Evolutionary conservation across 148 eudicot genomes (phyloP).

Genomic region (Beta vulgaris): DNA sequence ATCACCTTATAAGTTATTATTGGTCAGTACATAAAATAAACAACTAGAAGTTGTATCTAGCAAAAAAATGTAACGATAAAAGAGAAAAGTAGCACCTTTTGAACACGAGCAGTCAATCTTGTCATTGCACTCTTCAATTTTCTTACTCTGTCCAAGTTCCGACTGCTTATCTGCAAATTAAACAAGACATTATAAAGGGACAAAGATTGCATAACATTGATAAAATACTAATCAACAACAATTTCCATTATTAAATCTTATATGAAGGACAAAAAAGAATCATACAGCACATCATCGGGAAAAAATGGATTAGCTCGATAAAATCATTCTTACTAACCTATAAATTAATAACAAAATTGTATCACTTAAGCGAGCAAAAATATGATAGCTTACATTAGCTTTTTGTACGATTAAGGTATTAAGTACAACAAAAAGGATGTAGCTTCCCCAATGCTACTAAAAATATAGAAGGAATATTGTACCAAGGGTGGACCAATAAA

Average conservation of each 20-base stretch:
- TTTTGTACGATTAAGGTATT: neutral
- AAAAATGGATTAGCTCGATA: neutral
- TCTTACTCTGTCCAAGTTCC: slow-evolving; percentile 73
- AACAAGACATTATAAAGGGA: neutral
- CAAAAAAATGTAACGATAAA: neutral
- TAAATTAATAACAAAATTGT: neutral
- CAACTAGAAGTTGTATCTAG: neutral
- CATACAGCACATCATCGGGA: neutral
- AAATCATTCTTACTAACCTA: too few species aligned
- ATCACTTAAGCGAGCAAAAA: neutral
- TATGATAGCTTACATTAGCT: neutral
- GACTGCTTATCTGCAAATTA: slow-evolving; percentile 60
- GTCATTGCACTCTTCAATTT: slow-evolving; percentile 84
- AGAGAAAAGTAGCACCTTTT: slow-evolving; percentile 44
- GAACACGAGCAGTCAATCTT: slow-evolving; percentile 73
- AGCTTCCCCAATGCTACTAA: neutral
- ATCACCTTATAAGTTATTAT: neutral
- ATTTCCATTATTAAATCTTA: too few species aligned
- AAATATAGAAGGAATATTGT: neutral
- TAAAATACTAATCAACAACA: neutral
- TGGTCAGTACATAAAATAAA: neutral
- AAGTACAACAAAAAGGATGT: neutral
- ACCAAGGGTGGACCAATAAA: neutral
- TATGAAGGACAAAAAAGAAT: neutral
- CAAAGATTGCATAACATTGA: neutral